Evolutionary conservation across 805 yeast species (phyloP), one percentile per base, ranked within the genome.

Genomic region (Wickerhamia fluorescens): DNA sequence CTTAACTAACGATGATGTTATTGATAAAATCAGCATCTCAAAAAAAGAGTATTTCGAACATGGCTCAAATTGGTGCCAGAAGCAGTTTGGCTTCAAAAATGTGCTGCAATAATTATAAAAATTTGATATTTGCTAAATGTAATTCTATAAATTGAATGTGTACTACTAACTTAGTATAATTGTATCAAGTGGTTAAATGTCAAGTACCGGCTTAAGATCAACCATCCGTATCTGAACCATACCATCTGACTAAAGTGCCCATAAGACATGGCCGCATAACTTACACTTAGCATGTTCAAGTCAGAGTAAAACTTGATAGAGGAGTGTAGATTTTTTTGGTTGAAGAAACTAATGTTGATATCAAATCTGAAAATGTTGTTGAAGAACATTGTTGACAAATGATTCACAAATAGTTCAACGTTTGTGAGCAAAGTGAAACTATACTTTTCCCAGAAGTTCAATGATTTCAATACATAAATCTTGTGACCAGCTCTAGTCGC

Each of bases 161-260:
- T n/a, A n/a, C 11, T 20, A 10, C 20, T 10, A 18, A 16, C 17
- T 6, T 13, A 8, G 16, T 24, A 32, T 15, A 47, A 27, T 25
- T 48, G 54, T 17, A 64, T 58, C 38, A 84, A 60, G 44, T 83
- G 87, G 53, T 89, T 88, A 29, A 72, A 71, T 24, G 78, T 75
- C 64, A 84, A 72, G 55, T 86, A 89, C 37, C 88, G 66, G 35
- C 95, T 80, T 10, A 78, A 54, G 5, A 72, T 34, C 48, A 92
- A 62, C 96, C 96, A 92, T 1, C 86, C 78, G 61, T 82, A 83
- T 41, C 98, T 68, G 53, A 80, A 92, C 96, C 96, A 89, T 6
- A 81, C 88, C 83, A 92, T 83, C 53, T 92, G 98, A 2, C 94
- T 75, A 37, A 66, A 66, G 56, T 92, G 97, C 3, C 82, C 94